These are phyloP conservation scores for Phytophthora megakarya DNA, from an alignment of 352 stramenopile genomes.

Conservation along the genomic window DNA sequence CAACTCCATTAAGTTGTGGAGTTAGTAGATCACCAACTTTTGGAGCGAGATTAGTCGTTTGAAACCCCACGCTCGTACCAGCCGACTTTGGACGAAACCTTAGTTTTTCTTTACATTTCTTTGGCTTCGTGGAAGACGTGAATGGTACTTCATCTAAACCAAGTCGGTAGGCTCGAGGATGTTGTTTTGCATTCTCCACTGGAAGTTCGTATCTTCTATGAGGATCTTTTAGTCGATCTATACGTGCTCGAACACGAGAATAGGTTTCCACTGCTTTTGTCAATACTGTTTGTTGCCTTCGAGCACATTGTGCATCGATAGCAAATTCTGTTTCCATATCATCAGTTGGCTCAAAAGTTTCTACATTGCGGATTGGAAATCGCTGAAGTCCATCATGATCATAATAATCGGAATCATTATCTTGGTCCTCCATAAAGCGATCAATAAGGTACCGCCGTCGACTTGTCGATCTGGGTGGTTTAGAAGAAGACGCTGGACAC, in stretches of 20 bases:
- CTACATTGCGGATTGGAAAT: slow-evolving; percentile 30
- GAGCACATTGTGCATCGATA: slow-evolving; percentile 34
- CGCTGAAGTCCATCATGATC: slow-evolving; percentile 34
- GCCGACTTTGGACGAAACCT: slow-evolving; percentile 49
- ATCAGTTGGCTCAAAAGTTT: slow-evolving; percentile 19
- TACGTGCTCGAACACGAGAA: slow-evolving; percentile 31
- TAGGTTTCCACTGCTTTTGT: slow-evolving; percentile 37
- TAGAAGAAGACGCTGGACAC: slow-evolving; percentile 46
- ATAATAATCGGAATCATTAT: not conserved
- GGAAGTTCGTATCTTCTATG: slow-evolving; percentile 54
- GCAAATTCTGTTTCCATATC: slow-evolving; percentile 14
- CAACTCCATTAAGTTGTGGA: slow-evolving; percentile 2
- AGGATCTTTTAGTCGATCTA: slow-evolving; percentile 47
- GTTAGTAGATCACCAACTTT: slow-evolving; percentile 20
- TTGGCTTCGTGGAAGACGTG: slow-evolving; percentile 33
- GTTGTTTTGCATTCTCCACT: slow-evolving; percentile 41
- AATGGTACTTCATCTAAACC: slow-evolving; percentile 53
- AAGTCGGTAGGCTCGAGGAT: slow-evolving; percentile 55
- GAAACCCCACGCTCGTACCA: slow-evolving; percentile 30
- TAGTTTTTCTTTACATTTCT: slow-evolving; percentile 1
- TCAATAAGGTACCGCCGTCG: slow-evolving; percentile 22
- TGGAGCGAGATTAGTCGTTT: slow-evolving; percentile 4
- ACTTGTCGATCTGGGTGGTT: slow-evolving; percentile 7
- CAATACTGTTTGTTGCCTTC: slow-evolving; percentile 38
- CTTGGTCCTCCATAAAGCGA: slow-evolving; percentile 7